A percentile compares a stretch with the other conserved stretches of the same genome.
Evolutionary conservation across 2,329 filamentous ascomycete genomes (phyloP).

Genomic region (Xylariaceae sp.): DNA sequence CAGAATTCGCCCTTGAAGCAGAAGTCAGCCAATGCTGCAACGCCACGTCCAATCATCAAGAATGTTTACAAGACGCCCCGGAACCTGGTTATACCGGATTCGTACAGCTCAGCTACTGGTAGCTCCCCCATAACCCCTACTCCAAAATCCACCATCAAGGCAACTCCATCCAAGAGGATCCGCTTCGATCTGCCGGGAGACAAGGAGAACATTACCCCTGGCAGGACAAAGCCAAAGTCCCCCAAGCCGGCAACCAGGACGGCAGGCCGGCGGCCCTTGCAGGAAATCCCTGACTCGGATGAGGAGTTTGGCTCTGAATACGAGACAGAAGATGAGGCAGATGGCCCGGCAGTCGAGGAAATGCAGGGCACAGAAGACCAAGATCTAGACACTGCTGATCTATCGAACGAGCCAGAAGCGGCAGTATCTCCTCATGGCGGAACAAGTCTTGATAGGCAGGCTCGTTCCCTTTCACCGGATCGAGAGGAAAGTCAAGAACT

Average conservation of each 20-base stretch:
- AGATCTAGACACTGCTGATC: too few relatives aligned
- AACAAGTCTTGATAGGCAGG: too few relatives aligned
- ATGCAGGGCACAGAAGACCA: too few relatives aligned
- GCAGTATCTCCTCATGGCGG: too few relatives aligned
- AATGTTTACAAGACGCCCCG: conserved; percentile 14
- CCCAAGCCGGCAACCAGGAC: conserved; percentile 17
- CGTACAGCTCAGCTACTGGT: conserved; percentile 21
- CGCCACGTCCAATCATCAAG: conserved; percentile 15
- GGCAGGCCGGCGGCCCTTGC: conserved; percentile 16
- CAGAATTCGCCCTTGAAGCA: conserved; percentile 18
- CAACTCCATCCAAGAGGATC: conserved; percentile 17
- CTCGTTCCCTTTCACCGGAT: too few relatives aligned
- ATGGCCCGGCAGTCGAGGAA: too few relatives aligned
- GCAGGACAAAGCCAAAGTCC: conserved; percentile 22
- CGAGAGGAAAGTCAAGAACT: too few relatives aligned
- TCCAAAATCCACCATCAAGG: conserved; percentile 13
- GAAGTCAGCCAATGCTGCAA: conserved; percentile 18
- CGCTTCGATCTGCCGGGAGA: conserved; percentile 23
- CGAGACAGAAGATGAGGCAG: conserved; percentile 16
- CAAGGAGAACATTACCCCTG: conserved; percentile 27
- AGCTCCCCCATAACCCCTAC: conserved; percentile 18
- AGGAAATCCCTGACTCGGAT: conserved; percentile 24
- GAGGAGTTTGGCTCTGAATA: conserved; percentile 17
- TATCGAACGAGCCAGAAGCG: too few relatives aligned
- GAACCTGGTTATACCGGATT: conserved; percentile 20